These are phyloP conservation scores for Pelargonium myrrhifolium DNA, from an alignment of 441 rosid genomes.

Conservation along the genomic window DNA sequence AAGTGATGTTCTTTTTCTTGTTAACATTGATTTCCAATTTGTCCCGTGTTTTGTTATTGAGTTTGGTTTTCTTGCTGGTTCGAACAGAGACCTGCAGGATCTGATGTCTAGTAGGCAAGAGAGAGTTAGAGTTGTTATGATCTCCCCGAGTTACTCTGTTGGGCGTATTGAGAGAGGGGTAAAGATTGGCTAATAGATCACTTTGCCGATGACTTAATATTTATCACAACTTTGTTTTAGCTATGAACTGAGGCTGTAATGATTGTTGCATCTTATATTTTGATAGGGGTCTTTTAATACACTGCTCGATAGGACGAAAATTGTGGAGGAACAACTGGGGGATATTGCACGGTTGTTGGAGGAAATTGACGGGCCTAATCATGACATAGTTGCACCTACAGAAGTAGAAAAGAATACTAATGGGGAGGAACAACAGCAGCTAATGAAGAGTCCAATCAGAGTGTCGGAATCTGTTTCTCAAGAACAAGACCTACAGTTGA, in stretches of 20 bases:
- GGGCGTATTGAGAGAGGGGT: neutral
- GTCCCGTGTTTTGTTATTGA: neutral
- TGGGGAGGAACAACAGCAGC: neutral
- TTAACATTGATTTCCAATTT: neutral
- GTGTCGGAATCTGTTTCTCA: neutral
- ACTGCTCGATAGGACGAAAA: neutral
- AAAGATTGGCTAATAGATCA: neutral
- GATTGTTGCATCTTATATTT: neutral
- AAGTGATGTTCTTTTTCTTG: neutral
- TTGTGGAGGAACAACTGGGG: neutral
- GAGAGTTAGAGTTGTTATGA: neutral
- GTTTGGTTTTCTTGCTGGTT: neutral
- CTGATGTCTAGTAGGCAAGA: neutral
- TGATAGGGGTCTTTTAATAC: neutral
- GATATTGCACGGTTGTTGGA: neutral
- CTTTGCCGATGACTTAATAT: neutral
- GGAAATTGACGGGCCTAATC: neutral
- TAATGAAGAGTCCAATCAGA: neutral
- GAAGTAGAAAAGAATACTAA: neutral
- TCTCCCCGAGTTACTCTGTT: conserved; percentile 5
- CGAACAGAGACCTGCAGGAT: neutral
- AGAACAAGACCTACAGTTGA: neutral
- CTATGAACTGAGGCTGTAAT: neutral
- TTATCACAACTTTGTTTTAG: neutral
- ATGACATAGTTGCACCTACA: neutral